These are phyloP conservation scores for Trichophyton mentagrophytes DNA, from an alignment of 2,329 filamentous ascomycete genomes.

Conservation along the genomic window DNA sequence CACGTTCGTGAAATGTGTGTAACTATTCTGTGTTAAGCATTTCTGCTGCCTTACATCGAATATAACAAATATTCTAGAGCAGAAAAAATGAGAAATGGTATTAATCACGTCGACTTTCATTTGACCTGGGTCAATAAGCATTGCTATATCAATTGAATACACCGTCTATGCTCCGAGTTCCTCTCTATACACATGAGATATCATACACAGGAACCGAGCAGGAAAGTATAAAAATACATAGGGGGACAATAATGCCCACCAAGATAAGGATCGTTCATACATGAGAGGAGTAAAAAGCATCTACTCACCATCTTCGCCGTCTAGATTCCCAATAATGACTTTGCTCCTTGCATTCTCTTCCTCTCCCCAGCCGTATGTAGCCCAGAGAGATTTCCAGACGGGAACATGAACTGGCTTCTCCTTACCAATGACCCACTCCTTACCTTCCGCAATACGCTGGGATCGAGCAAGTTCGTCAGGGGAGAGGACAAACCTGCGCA, in stretches of 20 bases:
- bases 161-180: background rate
- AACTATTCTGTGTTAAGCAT: background rate
- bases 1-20: background rate
- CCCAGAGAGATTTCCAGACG: conserved; percentile 30
- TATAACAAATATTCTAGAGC: background rate
- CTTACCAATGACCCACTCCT: conserved; percentile 59
- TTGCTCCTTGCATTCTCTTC: conserved; percentile 28
- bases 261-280: background rate
- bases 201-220: background rate
- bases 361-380: conserved; percentile 30
- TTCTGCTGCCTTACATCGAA: background rate
- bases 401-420: conserved; percentile 25
- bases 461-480: conserved; percentile 59
- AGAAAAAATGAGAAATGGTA: background rate
- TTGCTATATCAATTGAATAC: background rate
- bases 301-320: conserved; percentile 17
- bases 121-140: background rate
- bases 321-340: conserved; percentile 30
- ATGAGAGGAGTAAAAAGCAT: background rate
- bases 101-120: background rate
- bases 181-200: background rate
- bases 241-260: background rate
- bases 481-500: conserved; percentile 63
- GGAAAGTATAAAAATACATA: background rate
- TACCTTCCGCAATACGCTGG: conserved; percentile 47